Evolutionary conservation across 345 rosid genomes (phyloP), one percentile per base, ranked within the genome.

Genomic region (Gynandropsis gynandra): DNA sequence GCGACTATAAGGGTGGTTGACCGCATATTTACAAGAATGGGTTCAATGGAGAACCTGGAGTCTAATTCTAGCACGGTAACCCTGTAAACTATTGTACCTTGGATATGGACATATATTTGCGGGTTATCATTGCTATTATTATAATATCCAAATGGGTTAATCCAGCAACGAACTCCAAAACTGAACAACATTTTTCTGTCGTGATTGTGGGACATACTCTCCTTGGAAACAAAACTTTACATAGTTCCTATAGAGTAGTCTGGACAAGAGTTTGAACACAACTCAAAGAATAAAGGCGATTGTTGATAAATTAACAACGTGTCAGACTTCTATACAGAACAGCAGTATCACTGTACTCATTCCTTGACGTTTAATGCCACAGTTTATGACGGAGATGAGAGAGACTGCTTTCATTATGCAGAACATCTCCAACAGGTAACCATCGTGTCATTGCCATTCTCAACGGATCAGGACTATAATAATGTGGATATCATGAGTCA

Each of bases 371-470:
- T 60, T 10, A 12, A 8, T 69, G 46, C 66, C 61, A 55, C 86
- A 92, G 96, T 92, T 92, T 70, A 87, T 92, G 98, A 92, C 95
- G 40, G 96, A 87, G 79, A 92, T 87, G 98, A 87, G 80, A 72
- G 98, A 92, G 76, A 87, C 95, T 7, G 96, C 98, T 58, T 92
- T 92, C 58, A 50, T 92, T 61, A 77, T 87, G 98, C 96, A 92
- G 77, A 92, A 87, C 72, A 75, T 82, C 59, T 52, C 98, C 54
- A 66, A 54, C 59, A 84, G 85, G 98, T 92, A 70, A 59, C 17
- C 46, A 24, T 42, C 46, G 60, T 60, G 31, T 50, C 42, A 47
- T 45, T 45, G 24, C 16, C 40, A 21, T 16, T 49, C 32, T 33
- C n/a, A n/a, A n/a, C n/a, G n/a, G n/a, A n/a, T n/a, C n/a, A n/a